Evolutionary conservation across 257 asterid genomes (phyloP).

Genomic region (Penstemon davidsonii): DNA sequence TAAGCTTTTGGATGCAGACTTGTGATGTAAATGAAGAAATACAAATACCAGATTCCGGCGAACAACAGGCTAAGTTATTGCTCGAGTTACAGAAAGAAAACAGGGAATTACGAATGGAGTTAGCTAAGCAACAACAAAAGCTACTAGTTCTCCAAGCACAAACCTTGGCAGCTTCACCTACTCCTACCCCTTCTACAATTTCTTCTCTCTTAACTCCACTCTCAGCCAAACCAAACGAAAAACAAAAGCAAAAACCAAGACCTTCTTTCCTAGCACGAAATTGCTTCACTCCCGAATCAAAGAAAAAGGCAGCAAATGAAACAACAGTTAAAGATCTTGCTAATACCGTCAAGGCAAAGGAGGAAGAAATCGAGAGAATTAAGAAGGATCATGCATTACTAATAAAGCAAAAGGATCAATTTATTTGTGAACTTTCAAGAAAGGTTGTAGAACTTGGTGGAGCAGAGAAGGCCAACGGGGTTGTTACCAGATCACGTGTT

Average conservation of each 20-base stretch:
- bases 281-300: constrained; percentile 61
- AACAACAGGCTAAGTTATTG: constrained; percentile 56
- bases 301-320: constrained; percentile 39
- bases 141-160: constrained; percentile 53
- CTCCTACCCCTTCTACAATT: constrained; percentile 46
- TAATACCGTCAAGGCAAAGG: constrained; percentile 44
- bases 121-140: constrained; percentile 62
- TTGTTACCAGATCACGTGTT: constrained; percentile 37
- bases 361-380: constrained; percentile 53
- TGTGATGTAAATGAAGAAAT: constrained; percentile 53
- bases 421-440: constrained; percentile 44
- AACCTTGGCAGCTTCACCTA: constrained; percentile 54
- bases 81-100: constrained; percentile 68
- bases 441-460: constrained; percentile 41
- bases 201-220: constrained; percentile 47
- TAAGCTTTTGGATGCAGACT: constrained; percentile 31
- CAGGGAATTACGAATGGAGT: constrained; percentile 50
- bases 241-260: constrained; percentile 39
- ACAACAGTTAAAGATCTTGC: constrained; percentile 32
- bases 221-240: constrained; percentile 37
- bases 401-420: constrained; percentile 49
- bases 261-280: constrained; percentile 46
- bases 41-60: constrained; percentile 49
- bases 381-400: constrained; percentile 54
- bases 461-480: constrained; percentile 33